Evolutionary conservation across 108 stramenopile species (phyloP).

Genomic region (Cylindrotheca fusiformis): DNA sequence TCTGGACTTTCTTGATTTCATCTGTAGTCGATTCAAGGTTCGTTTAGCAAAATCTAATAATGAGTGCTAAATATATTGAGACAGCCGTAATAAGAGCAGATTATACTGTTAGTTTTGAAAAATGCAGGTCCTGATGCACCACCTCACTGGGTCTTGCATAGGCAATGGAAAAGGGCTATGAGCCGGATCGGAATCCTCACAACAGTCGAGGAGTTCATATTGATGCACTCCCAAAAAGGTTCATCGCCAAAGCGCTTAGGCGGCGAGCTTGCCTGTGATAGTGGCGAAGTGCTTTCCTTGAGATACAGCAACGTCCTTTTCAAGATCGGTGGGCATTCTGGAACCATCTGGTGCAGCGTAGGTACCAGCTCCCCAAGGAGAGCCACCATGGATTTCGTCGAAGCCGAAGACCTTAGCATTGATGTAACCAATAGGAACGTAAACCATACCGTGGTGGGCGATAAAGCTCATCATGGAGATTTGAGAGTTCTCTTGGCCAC

Average conservation of each 20-base stretch:
- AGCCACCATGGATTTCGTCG: conserved; percentile 56
- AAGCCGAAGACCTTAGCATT: conserved; percentile 48
- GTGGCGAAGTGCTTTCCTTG: conserved; percentile 63
- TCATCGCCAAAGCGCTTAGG: conserved; percentile 3
- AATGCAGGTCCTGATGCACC: too few species aligned
- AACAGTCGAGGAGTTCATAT: too few species aligned
- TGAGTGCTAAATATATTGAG: too few species aligned
- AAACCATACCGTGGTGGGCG: conserved; percentile 79
- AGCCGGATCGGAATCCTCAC: too few species aligned
- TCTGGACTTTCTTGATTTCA: too few species aligned
- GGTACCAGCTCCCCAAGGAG: conserved; percentile 66
- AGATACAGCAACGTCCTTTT: conserved; percentile 41
- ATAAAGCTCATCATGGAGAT: conserved; percentile 59
- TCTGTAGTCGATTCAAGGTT: too few species aligned
- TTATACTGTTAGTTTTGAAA: too few species aligned
- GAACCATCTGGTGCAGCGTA: conserved; percentile 65
- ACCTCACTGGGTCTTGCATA: too few species aligned
- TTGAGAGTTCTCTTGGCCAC: conserved; percentile 73
- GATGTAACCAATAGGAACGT: conserved; percentile 66
- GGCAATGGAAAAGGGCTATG: too few species aligned
- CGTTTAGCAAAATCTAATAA: too few species aligned
- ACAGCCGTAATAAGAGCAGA: too few species aligned
- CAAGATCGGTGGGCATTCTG: conserved; percentile 58
- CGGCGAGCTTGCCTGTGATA: conserved; percentile 56
- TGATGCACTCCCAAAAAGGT: too few species aligned